These are phyloP conservation scores for Centrapalus pauciflorus DNA, from an alignment of 129 eudicot species.

Conservation along the genomic window DNA sequence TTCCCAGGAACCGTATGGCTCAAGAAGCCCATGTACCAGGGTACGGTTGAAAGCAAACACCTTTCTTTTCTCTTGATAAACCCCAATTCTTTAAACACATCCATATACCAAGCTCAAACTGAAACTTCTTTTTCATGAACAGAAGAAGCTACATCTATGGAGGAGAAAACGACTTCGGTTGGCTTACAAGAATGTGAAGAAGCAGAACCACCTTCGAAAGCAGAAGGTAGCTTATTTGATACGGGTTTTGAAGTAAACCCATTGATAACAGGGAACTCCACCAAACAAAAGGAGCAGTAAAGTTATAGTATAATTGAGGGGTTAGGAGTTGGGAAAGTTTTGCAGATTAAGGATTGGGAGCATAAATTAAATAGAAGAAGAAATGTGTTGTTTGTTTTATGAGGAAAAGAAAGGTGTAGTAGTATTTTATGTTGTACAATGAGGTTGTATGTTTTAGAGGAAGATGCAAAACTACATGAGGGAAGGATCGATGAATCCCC, in stretches of 20 bases:
- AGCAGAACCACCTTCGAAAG: neutral
- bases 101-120: neutral
- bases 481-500: neutral
- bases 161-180: neutral
- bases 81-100: neutral
- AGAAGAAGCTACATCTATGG: conserved; percentile 13
- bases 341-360: conserved; percentile 28
- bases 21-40: conserved; percentile 51
- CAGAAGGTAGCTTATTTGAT: conserved; percentile 7
- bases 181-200: conserved; percentile 20
- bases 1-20: conserved; percentile 92
- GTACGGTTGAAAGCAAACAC: conserved; percentile 6
- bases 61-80: conserved; percentile 6
- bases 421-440: conserved; percentile 25
- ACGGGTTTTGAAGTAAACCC: conserved; percentile 11
- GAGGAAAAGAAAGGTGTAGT: conserved; percentile 17
- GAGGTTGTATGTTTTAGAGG: conserved; percentile 20
- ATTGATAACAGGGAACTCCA: neutral
- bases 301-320: conserved; percentile 26
- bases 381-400: conserved; percentile 19
- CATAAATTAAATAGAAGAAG: conserved; percentile 12
- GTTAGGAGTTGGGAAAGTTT: conserved; percentile 25
- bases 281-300: conserved; percentile 18
- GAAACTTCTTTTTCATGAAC: neutral
- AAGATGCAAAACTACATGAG: conserved; percentile 25